Evolutionary conservation across 2,329 filamentous ascomycete species (phyloP), one percentile per base, ranked within the genome.

Genomic region (Geosmithia putterillii): DNA sequence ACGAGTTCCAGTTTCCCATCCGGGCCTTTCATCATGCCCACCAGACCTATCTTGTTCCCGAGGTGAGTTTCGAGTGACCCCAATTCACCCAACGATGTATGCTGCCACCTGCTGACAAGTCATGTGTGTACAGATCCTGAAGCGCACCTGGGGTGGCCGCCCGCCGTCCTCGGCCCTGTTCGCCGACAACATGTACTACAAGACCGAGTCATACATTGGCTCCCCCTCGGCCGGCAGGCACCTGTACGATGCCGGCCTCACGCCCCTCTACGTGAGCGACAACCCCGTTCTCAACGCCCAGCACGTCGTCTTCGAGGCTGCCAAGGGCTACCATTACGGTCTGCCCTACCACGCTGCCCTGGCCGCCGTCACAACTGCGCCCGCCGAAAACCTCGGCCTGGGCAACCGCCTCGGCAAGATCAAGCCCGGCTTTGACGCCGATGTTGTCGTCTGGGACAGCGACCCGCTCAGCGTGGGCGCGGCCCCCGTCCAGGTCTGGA

Each of bases 171-270:
- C 67, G 15, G 80, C 74, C n/a, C 62, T 83, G 3, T 85, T 85
- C 51, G 79, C 81, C 9, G 79, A 84, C 53, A 82, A 79, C 54
- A 83, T 83, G 75, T 81, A 74, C 56, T 85, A 83, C 68, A 83
- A 85, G 59, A 67, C 73, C 1, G 81, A 85, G 59, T 64, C 79
- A 0, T 82, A 80, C 50, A 64, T 74, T 4, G 80, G 71, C 1
- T 81, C 77, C 10, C 76, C 83, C 54, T 74, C 74, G 46, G 79
- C 80, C 2, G 80, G 79, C 21, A 83, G 81, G 54, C 67, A 77
- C 4, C 66, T 85, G 0, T 77, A 77, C 50, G 79, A 83, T 19
- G 69, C 74, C 44, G 79, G 75, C 21, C 65, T 85, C 25, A 82
- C 78, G 0, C 70, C 78, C 1, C 72, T 82, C 19, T 83, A 81